Evolutionary conservation across 306 rosid species (phyloP), one percentile per base, ranked within the genome.

Genomic region (Heteromeles arbutifolia): DNA sequence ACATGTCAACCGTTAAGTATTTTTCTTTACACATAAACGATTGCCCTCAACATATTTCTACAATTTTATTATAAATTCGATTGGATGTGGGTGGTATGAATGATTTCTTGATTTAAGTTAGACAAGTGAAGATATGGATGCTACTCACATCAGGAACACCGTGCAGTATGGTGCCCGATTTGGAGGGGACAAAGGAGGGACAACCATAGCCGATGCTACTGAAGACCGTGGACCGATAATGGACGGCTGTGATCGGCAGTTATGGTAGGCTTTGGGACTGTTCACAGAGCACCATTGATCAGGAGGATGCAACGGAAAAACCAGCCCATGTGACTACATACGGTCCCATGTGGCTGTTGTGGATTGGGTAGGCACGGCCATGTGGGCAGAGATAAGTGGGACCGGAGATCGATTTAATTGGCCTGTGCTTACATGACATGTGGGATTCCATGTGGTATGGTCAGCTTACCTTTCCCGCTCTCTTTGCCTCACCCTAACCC

Each of bases 321-420:
- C 29, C 82, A 82, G 43, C 32, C 72, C 91, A 87, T 81, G 98
- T 89, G 92, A 79, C 2, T 34, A 31, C 39, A 18, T 7, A 13
- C 59, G 74, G 88, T 31, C 91, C 90, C 90, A 77, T 80, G 72
- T 78, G 80, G 85, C n/a, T 82, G 74, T 63, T 24, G 45, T 72
- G 84, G 59, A 83, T 82, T 86, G 84, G 87, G 13, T 41, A 62
- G 59, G 64, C 84, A 74, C 25, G 28, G 67, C 66, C 89, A 90
- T 82, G 86, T 88, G 91, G 77, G 59, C 63, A 50, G 31, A 72
- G 54, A 77, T 54, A n/a, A 67, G 79, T 75, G 54, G 84, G 79
- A 43, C 69, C 53, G 41, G 18, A 17, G 41, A 65, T n/a, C n/a
- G n/a, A n/a, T 74, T 72, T 22, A 63, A 58, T 74, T 69, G 77